Evolutionary conservation across 2,329 filamentous ascomycete species (phyloP), one percentile per base, ranked within the genome.

Genomic region (Pseudogymnoascus sp.): DNA sequence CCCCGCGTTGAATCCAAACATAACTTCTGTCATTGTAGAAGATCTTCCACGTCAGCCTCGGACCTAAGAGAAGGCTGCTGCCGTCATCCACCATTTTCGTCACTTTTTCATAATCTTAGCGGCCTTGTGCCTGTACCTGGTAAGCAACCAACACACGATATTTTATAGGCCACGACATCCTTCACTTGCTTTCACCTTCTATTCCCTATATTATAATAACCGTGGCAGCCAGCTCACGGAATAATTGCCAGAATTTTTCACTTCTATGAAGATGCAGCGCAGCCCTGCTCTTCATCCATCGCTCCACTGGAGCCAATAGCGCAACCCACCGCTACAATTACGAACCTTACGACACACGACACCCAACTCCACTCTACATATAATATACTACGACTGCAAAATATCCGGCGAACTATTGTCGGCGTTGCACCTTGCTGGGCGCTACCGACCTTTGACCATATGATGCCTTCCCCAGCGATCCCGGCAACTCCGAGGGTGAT

Each of bases 401-500:
- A 77, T 63, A 69, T 83, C 57, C 75, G 74, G 64, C 81, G 76
- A 63, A 74, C 79, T 64, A 69, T 87, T 64, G 76, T 79, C 66
- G 86, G 86, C 65, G 78, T 80, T 67, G 76, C 87, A 68, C 74
- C 75, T 66, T 74, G 75, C 57, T 78, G 85, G 62, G 76, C 78
- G 39, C 79, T 89, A 2, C 85, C 85, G 54, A 81, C 82, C 38
- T 88, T 88, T 77, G 68, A 58, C 50, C 69, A 71, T 69, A 66
- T 67, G 16, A 64, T 64, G 57, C 63, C 67, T 39, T 62, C 64
- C 59, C 77, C 82, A 65, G 77, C 79, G 67, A 78, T 94, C 62
- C 91, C 92, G 62, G 82, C 82, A 62, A 94, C 88, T 61, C 91
- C 91, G 69, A 87, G 91, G 70, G 89, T 97, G 67, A 95, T 94